Evolutionary conservation across 192 early-diverging fungal genomes (phyloP).

Genomic region (Rhizophagus clarus): DNA sequence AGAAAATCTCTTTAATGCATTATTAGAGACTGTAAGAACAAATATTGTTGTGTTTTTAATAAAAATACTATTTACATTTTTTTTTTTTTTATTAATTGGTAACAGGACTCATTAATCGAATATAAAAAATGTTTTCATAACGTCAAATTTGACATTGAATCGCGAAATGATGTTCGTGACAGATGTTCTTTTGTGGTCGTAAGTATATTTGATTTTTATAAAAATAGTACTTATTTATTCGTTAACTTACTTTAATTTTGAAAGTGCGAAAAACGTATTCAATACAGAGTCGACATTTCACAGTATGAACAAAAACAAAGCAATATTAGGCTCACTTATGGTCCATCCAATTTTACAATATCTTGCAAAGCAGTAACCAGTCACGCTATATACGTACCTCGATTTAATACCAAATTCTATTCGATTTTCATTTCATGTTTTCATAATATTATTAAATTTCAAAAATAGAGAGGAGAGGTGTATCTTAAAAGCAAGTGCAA

Average conservation of each 20-base stretch:
- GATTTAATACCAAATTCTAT: background rate
- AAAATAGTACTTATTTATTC: background rate
- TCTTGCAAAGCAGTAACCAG: slow-evolving; percentile 15
- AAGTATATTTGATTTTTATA: slow-evolving; percentile 16
- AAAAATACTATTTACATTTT: slow-evolving; percentile 27
- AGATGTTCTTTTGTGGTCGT: slow-evolving; percentile 29
- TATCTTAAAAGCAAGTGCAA: background rate
- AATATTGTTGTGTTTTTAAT: slow-evolving; percentile 7
- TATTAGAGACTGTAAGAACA: slow-evolving; percentile 28
- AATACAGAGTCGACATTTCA: slow-evolving; percentile 11
- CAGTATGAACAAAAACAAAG: slow-evolving; percentile 16
- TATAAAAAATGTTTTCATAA: slow-evolving; percentile 25
- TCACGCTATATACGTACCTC: slow-evolving; percentile 1
- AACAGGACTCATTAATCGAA: slow-evolving; percentile 20
- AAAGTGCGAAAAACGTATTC: slow-evolving; percentile 28
- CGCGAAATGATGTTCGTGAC: slow-evolving; percentile 25
- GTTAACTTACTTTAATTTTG: slow-evolving; percentile 23
- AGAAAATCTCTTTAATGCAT: background rate
- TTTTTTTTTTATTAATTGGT: slow-evolving; percentile 21
- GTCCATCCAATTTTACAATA: slow-evolving; percentile 23
- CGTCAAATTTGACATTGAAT: slow-evolving; percentile 17
- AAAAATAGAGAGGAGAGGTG: background rate
- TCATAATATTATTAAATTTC: background rate
- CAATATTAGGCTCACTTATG: slow-evolving; percentile 17
- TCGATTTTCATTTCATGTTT: background rate